A percentile compares a stretch with the other conserved stretches of the same genome.
Conservation (phyloP, 805 yeast species). For the Tetrapisispora nanseiensis region DNA sequence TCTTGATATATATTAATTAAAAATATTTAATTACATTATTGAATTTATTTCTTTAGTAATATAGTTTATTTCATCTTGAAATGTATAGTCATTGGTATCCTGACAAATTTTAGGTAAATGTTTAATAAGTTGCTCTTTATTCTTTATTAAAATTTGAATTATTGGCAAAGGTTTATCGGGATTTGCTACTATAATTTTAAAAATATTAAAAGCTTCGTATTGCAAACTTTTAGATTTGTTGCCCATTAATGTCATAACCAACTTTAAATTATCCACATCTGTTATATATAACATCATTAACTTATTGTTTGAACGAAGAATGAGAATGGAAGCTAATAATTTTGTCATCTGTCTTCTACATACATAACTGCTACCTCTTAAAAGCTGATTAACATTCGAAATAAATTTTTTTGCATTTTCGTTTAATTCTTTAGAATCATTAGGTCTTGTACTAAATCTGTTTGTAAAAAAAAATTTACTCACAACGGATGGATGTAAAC, state of each 20-base stretch:
- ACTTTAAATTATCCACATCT: constrained; percentile 70
- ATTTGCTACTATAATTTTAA: constrained; percentile 93
- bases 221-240: constrained; percentile 87
- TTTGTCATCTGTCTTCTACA: constrained; percentile 85
- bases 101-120: constrained; percentile 59
- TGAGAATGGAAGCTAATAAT: constrained; percentile 60
- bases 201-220: constrained; percentile 83
- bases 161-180: constrained; percentile 79
- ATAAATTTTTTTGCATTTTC: constrained; percentile 50
- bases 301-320: constrained; percentile 58
- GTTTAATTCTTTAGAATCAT: neutral
- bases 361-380: constrained; percentile 74
- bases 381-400: constrained; percentile 51
- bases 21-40: neutral
- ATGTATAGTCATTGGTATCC: constrained; percentile 49
- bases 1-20: too few species aligned
- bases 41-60: constrained; percentile 28
- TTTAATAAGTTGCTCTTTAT: constrained; percentile 61
- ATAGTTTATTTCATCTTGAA: constrained; percentile 73
- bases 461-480: constrained; percentile 44
- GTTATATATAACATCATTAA: constrained; percentile 71
- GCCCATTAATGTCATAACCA: constrained; percentile 75
- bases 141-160: constrained; percentile 70
- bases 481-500: constrained; percentile 58
- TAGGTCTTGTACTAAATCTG: constrained; percentile 2